These are phyloP conservation scores for Aspergillus nomiae DNA, from an alignment of 2,329 filamentous ascomycete species.

Conservation along the genomic window DNA sequence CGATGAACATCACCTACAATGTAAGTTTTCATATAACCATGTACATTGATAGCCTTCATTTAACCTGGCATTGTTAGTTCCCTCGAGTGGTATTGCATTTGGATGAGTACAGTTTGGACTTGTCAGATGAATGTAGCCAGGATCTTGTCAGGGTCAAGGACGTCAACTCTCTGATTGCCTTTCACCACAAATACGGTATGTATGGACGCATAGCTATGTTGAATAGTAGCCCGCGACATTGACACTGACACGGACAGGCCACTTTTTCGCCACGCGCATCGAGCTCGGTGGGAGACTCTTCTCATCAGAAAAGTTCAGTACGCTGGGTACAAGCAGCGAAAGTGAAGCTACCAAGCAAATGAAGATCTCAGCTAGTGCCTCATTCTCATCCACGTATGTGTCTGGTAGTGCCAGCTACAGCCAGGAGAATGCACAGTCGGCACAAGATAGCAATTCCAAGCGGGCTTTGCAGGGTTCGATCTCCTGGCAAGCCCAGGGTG, in stretches of 20 bases:
- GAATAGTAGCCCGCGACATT: neutral
- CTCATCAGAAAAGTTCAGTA: neutral
- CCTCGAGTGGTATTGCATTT: neutral
- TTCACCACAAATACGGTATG: neutral
- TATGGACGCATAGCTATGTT: rapidly evolving
- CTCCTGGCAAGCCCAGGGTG: slow-evolving; percentile 21
- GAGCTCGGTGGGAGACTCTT: neutral
- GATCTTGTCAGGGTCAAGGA: neutral
- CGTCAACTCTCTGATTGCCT: neutral
- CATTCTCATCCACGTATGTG: neutral
- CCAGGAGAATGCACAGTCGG: neutral
- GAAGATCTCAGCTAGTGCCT: neutral
- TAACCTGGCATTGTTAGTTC: neutral
- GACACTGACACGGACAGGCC: neutral
- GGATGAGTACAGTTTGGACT: neutral
- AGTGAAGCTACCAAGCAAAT: neutral
- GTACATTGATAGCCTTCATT: too few relatives aligned
- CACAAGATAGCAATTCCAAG: neutral
- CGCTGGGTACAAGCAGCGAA: neutral
- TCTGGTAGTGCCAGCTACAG: neutral
- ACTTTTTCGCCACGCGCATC: neutral
- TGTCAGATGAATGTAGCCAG: neutral
- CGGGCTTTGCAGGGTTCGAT: neutral
- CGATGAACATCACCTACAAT: neutral
- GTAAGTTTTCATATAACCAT: neutral